Evolutionary conservation across 768 basidiomycete species (phyloP), one percentile per base, ranked within the genome.

Genomic region (Austroboletus eburneus): DNA sequence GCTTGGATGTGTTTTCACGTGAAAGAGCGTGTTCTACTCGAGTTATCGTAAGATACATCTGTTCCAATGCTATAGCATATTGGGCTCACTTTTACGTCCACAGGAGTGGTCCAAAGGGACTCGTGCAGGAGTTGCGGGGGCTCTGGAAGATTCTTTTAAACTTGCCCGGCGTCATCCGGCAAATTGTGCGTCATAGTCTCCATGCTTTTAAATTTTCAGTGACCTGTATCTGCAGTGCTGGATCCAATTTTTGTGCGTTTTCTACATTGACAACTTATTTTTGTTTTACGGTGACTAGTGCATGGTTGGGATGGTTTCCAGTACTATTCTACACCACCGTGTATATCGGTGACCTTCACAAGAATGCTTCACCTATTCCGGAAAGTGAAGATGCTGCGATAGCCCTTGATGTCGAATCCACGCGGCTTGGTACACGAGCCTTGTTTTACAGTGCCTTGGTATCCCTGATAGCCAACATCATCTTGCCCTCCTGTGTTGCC

Each of bases 221-320:
- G 37, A 68, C 52, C 22, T 12, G 9, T 22, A 14, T 33, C 20
- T 2, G 25, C 45, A 91, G 89, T 91, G 80, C 54, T 66, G 85
- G 23, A 81, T 88, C 17, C 86, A 90, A 67, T 87, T 88, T 64
- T 88, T 90, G 84, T 89, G 61, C 57, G 82, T 67, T 22, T n/a
- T 18, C 32, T 29, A 27, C 10, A 25, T 39, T 17, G 9, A 9
- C 8, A 12, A n/a, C 23, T 36, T 9, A 17, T 29, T 54, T 44
- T 35, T 22, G 35, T 9, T 18, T 27, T 52, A 57, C 18, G 5
- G n/a, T 37, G 16, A 14, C 10, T 46, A 91, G 89, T 50, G 77
- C 82, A 12, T 94, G 83, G 83, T 74, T 93, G 49, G 87, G 80
- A 8, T 97, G 95, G 95, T 96, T 95, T 59, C 93, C 94, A 0